Percentiles rank a stretch among this genome's conserved stretches.
Conservation (phyloP, 2,329 filamentous ascomycete genomes). For the Talaromyces sp. region DNA sequence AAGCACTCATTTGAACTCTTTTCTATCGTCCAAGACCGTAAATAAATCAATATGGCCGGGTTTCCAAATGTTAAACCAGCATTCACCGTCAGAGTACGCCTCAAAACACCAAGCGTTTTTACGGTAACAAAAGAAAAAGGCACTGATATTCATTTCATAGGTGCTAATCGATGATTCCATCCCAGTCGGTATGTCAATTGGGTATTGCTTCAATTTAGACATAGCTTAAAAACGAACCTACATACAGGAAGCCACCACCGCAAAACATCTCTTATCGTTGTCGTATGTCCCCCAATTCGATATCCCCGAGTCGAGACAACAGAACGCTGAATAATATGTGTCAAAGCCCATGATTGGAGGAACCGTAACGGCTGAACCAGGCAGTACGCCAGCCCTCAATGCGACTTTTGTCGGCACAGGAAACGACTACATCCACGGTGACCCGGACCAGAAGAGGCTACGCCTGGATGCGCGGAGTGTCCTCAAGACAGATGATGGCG, state of each 20-base stretch:
- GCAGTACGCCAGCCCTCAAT: conserved; percentile 33
- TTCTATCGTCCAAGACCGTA: background rate
- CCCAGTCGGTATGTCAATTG: background rate
- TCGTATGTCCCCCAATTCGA: conserved; percentile 22
- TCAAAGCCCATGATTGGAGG: conserved; percentile 35
- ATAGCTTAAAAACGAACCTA: background rate
- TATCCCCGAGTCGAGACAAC: background rate
- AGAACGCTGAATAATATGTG: background rate
- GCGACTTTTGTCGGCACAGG: conserved; percentile 34
- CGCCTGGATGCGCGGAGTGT: conserved; percentile 38
- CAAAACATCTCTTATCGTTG: conserved; percentile 31
- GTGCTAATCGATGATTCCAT: background rate
- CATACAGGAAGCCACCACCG: conserved; percentile 31
- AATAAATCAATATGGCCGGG: conserved; percentile 24
- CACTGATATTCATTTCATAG: background rate
- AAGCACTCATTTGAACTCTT: background rate
- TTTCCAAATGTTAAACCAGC: conserved; percentile 38
- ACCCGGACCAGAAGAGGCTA: conserved; percentile 35
- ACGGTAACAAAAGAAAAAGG: background rate
- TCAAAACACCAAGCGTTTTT: background rate
- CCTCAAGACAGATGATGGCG: conserved; percentile 21
- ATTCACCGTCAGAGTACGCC: conserved; percentile 33
- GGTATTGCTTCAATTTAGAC: conserved; percentile 1
- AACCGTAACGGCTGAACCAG: conserved; percentile 30
- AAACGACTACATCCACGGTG: conserved; percentile 40